Evolutionary conservation across 306 rosid genomes (phyloP).

Genomic region (Malus sylvestris): DNA sequence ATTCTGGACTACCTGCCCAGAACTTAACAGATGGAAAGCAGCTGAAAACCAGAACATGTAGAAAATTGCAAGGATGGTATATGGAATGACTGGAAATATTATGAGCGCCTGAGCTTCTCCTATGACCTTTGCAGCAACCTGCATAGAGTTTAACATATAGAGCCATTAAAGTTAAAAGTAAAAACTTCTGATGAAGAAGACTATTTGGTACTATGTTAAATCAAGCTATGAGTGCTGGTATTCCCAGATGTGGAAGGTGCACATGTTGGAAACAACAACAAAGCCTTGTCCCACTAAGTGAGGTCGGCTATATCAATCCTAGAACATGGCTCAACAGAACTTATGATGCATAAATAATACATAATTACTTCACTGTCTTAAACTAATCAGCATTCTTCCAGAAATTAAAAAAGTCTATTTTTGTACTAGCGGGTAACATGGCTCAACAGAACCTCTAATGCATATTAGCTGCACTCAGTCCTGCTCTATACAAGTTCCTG

Average conservation of each 20-base stretch:
- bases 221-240: background rate
- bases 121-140: conserved; percentile 95
- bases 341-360: background rate
- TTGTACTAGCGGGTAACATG: background rate
- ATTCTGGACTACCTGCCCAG: conserved; percentile 80
- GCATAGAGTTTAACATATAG: conserved; percentile 10
- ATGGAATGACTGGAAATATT: conserved; percentile 75
- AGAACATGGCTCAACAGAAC: too few relatives aligned
- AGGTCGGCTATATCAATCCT: too few relatives aligned
- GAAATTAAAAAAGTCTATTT: background rate
- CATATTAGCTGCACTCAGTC: background rate
- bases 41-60: conserved; percentile 90
- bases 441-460: background rate
- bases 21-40: conserved; percentile 80
- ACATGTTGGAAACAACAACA: background rate
- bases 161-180: background rate
- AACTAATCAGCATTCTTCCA: background rate
- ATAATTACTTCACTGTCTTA: background rate
- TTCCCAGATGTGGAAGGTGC: background rate
- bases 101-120: conserved; percentile 91
- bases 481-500: background rate
- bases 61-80: conserved; percentile 72
- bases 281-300: too few relatives aligned
- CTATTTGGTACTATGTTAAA: background rate
- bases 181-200: background rate